Percentiles rank a stretch among this genome's conserved stretches.
Evolutionary conservation across 2,329 filamentous ascomycete species (phyloP).

Genomic region (Metarhizium album): DNA sequence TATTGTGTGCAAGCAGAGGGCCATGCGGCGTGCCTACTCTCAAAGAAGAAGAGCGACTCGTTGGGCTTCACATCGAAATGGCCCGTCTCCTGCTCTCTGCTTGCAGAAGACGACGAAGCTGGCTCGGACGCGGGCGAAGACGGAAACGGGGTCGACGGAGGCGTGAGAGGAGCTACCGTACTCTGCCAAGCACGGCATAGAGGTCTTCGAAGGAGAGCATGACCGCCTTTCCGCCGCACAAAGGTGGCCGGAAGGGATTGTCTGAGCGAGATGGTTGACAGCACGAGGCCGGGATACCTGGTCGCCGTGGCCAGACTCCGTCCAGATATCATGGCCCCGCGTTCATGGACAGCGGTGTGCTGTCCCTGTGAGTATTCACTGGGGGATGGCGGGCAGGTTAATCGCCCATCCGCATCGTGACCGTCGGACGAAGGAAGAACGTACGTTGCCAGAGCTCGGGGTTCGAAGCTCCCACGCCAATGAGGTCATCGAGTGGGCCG

Average conservation of each 20-base stretch:
- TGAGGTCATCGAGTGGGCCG: conserved; percentile 12
- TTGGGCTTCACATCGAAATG: conserved; percentile 69
- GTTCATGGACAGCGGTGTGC: too few relatives aligned
- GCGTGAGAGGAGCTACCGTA: conserved; percentile 8
- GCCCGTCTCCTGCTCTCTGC: conserved; percentile 57
- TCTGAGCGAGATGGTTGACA: not conserved
- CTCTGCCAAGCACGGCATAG: conserved; percentile 12
- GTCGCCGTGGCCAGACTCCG: conserved; percentile 15
- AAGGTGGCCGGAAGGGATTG: conserved; percentile 6
- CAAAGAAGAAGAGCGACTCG: conserved; percentile 81
- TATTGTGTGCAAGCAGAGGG: not conserved
- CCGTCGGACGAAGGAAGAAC: not conserved
- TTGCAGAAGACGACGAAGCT: conserved; percentile 13
- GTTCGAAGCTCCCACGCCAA: conserved; percentile 5
- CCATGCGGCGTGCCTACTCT: conserved; percentile 47
- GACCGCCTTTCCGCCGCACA: not conserved
- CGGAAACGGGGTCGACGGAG: not conserved
- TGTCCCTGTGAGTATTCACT: not conserved
- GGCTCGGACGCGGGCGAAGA: not conserved
- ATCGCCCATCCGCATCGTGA: not conserved
- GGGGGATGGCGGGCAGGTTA: not conserved
- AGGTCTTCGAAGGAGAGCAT: not conserved
- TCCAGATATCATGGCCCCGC: conserved; percentile 17
- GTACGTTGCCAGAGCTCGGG: not conserved
- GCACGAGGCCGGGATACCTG: conserved; percentile 6